Evolutionary conservation across 805 yeast genomes (phyloP).

Genomic region (Ogataea minuta): DNA sequence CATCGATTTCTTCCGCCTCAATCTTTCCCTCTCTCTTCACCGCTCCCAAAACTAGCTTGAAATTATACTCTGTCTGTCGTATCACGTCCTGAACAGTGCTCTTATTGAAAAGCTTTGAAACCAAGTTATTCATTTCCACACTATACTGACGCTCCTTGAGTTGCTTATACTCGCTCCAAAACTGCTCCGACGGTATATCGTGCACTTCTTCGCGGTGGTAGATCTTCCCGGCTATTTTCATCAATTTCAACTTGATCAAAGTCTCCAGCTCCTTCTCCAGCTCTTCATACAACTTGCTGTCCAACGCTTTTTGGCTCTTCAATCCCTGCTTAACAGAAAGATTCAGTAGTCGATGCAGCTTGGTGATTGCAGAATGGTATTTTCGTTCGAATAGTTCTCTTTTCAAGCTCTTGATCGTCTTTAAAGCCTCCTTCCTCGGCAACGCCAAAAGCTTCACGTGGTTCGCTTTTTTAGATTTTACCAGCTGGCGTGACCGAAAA

Average conservation of each 20-base stretch:
- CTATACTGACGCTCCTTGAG: slow-evolving; percentile 40
- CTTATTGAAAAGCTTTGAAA: slow-evolving; percentile 49
- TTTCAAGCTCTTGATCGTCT: slow-evolving; percentile 45
- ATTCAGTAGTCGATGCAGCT: slow-evolving; percentile 39
- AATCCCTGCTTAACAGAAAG: slow-evolving; percentile 23
- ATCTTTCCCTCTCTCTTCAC: slow-evolving; percentile 26
- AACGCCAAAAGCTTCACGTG: slow-evolving; percentile 38
- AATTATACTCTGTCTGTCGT: slow-evolving; percentile 25
- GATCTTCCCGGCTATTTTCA: slow-evolving; percentile 24
- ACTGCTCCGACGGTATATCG: slow-evolving; percentile 32
- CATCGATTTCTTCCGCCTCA: slow-evolving; percentile 16
- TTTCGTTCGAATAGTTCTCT: slow-evolving; percentile 47
- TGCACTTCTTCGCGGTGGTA: slow-evolving; percentile 16
- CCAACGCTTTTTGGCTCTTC: slow-evolving; percentile 12
- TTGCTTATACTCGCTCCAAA: slow-evolving; percentile 29
- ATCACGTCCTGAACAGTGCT: slow-evolving; percentile 36
- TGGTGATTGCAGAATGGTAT: slow-evolving; percentile 43
- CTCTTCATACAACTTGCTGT: slow-evolving; percentile 5
- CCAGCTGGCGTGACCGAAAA: slow-evolving; percentile 45
- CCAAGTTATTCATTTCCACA: slow-evolving; percentile 41
- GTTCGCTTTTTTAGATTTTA: slow-evolving; percentile 40
- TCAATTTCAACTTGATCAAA: slow-evolving; percentile 23
- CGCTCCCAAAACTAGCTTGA: slow-evolving; percentile 29
- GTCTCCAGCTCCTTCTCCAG: slow-evolving; percentile 20
- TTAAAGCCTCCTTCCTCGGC: slow-evolving; percentile 41